Base-by-base conservation (phyloP, 2,329 filamentous ascomycete genomes). In the Ramichloridium luteum region DNA sequence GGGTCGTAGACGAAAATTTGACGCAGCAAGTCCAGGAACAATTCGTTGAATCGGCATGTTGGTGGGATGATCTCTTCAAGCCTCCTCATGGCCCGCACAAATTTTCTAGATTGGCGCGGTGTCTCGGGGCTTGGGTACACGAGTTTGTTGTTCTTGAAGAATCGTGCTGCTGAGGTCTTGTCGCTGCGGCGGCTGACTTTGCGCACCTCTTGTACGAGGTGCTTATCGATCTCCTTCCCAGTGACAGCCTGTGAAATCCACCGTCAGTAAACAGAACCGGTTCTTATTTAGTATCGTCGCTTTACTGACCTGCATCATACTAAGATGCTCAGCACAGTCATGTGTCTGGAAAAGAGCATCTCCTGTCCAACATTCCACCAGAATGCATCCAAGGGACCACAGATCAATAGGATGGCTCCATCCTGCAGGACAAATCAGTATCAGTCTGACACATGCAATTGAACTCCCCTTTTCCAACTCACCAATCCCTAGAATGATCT, bases 381-480 rank as follows among this genome's bases (percentile, higher is more conserved):
- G 56, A 34, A 78, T 78, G 43, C 74, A 78, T 13, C 74, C 74
- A 34, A 78, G 76, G 51, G 74, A 77, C 74, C 74, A 78, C 32
- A 78, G 74, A 45, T 78, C 74, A 48, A 74, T 77, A 8, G 74
- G 72, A 47, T 72, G 77, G 43, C 70, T 76, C 74, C 74, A 78
- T 12, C 74, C 48, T 51, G 32, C 3, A n/a, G 8, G 20, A 23
- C n/a, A 9, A 20, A 12, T 3, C 13, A 12, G 15, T 28, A 23
- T 31, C 23, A 27, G 27, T 17, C 14, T 15, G 14, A 11, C 12
- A 5, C 10, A 13, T 14, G 13, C n/a, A 14, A 16, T n/a, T 31
- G 14, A 18, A 10, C n/a, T 23, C 8, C 20, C n/a, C n/a, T 23
- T 23, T 23, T 23, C 20, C 20, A 13, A 34, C 46, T 35, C 30